Base-by-base conservation (phyloP, 1,284 basidiomycete genomes). In the Sporisorium sorghi region DNA sequence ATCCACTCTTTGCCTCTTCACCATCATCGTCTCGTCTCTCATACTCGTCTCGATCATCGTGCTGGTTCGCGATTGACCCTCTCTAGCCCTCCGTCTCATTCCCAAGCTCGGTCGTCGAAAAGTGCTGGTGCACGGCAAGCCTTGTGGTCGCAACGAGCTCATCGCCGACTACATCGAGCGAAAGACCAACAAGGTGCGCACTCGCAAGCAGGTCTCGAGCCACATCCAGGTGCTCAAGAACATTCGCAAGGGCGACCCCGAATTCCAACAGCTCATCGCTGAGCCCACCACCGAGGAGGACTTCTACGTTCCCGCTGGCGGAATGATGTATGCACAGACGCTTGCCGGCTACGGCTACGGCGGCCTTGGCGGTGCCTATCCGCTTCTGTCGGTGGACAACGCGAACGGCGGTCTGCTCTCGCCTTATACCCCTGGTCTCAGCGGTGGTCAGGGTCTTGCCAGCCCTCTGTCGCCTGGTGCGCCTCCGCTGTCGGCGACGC, bases 121-220 rank as follows among this genome's bases (percentile, higher is more conserved):
- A 74, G 83, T 87, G 57, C 77, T 86, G 48, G 86, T 87, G 50
- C 82, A 86, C 59, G 86, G 86, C 43, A 87, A 87, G 73, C 83
- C 87, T 1, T 86, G 86, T 50, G 87, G 87, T 0, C 85, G 87
- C n/a, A 88, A 88, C 77, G 87, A 88, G 76, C 84, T 88, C 46
- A 87, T 88, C 70, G 86, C 86, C 26, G 84, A 86, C 64, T 87
- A 87, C 66, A 86, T 87, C 51, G 80, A 85, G 23, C 83, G 87
- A 39, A 85, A 85, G 59, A 87, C 87, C 5, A 84, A 80, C 65
- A 82, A 83, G 69, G 61, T 65, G 35, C 77, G 84, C 33, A 80
- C 79, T 28, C 75, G 83, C 33, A 85, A 85, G 68, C 83, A 85
- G 61, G 83, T 85, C 48, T 84, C 83, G 53, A 83, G 81, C 62